Conservation (phyloP, 1,139 yeast genomes). For the Yamadazyma oceani region DNA sequence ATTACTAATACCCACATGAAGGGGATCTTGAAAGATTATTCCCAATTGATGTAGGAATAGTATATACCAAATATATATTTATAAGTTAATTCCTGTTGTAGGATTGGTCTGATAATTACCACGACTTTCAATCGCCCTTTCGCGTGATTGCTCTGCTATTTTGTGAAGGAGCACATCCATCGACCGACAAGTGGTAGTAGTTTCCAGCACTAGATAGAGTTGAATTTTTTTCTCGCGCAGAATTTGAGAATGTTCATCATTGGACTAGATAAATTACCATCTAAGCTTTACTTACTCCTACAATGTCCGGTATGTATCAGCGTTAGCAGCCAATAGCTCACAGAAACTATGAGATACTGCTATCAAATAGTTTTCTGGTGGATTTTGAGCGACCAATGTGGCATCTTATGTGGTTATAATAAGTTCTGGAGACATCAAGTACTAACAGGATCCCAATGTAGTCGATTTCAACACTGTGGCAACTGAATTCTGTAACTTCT, state of each 20-base stretch:
- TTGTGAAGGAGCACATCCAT: no score
- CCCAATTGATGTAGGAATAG: conserved; percentile 39
- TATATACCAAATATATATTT: no score
- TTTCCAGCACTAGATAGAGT: background rate
- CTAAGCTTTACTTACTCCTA: conserved; percentile 1
- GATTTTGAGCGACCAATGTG: background rate
- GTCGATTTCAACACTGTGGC: conserved; percentile 76
- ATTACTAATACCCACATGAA: conserved; percentile 95
- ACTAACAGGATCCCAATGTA: conserved; percentile 16
- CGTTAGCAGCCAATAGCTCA: no score
- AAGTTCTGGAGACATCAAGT: no score
- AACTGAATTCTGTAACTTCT: conserved; percentile 86
- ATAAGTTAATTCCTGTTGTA: no score
- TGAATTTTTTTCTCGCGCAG: background rate
- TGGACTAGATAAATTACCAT: no score
- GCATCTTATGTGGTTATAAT: background rate
- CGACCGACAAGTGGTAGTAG: no score
- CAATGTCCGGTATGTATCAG: conserved; percentile 19
- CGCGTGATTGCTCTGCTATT: no score
- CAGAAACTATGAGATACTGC: no score
- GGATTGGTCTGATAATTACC: background rate
- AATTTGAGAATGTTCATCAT: background rate
- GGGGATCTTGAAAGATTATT: conserved; percentile 88
- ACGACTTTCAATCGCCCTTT: no score
- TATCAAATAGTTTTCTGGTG: no score